Conservation (phyloP, 495 filamentous ascomycete genomes). For the Delitschia confertaspora region DNA sequence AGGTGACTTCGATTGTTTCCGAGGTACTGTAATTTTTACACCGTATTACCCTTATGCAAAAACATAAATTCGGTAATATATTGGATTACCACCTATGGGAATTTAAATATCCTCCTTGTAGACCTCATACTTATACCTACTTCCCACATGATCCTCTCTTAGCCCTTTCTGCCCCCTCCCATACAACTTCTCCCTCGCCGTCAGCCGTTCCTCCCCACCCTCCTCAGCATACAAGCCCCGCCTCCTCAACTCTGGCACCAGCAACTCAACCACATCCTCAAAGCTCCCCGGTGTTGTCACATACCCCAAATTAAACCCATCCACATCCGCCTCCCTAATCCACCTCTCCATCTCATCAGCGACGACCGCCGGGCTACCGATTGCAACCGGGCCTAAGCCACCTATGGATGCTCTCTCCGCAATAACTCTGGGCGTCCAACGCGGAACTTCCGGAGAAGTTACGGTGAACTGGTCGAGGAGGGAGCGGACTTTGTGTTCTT, state of each 20-base stretch:
- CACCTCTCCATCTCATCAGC: slow-evolving; percentile 25
- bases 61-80: no score
- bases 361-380: slow-evolving; percentile 16
- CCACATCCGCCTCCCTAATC: slow-evolving; percentile 26
- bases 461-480: slow-evolving; percentile 43
- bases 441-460: slow-evolving; percentile 6
- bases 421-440: slow-evolving; percentile 21
- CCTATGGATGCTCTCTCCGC: slow-evolving; percentile 19
- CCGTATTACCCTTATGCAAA: no score
- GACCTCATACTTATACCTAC: background rate
- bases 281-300: slow-evolving; percentile 21
- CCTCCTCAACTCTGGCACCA: slow-evolving; percentile 15
- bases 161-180: background rate
- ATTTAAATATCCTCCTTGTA: background rate
- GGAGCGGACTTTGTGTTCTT: slow-evolving; percentile 45
- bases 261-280: slow-evolving; percentile 25
- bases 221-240: slow-evolving; percentile 3
- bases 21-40: no score
- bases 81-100: no score
- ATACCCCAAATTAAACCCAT: slow-evolving; percentile 27
- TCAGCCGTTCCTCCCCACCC: background rate
- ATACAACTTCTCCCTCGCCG: background rate
- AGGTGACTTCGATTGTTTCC: no score
- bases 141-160: background rate
- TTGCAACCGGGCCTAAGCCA: slow-evolving; percentile 16